These are phyloP conservation scores for Vigna nakashimae DNA, from an alignment of 306 rosid species.

Conservation along the genomic window DNA sequence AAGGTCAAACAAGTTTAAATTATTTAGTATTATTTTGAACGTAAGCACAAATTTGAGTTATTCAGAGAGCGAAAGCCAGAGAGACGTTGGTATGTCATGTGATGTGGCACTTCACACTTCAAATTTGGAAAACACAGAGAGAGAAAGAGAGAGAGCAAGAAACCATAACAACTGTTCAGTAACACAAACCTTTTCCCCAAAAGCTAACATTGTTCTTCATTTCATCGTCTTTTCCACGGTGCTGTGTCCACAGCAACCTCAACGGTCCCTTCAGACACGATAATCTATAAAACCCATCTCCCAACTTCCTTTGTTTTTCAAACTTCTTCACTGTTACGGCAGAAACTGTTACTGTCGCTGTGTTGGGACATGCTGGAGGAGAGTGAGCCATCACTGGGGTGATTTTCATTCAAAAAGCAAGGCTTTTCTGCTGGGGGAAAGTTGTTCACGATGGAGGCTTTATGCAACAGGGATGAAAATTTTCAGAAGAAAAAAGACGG, in stretches of 20 bases:
- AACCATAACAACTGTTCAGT: neutral
- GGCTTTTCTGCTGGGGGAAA: constrained; percentile 30
- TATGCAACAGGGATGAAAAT: constrained; percentile 55
- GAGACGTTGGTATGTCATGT: constrained; percentile 51
- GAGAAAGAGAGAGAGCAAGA: neutral
- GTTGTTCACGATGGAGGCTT: constrained; percentile 65
- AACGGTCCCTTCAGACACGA: constrained; percentile 43
- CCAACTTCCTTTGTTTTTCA: constrained; percentile 35
- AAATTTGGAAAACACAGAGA: constrained; percentile 11
- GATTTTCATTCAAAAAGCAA: constrained; percentile 39
- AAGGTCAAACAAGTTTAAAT: constrained; percentile 17
- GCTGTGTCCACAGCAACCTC: constrained; percentile 36
- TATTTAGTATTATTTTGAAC: constrained; percentile 40
- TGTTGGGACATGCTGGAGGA: constrained; percentile 36
- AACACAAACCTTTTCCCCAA: constrained; percentile 39
- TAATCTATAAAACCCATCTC: constrained; percentile 45
- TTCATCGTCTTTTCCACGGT: constrained; percentile 36
- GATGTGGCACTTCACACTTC: constrained; percentile 41
- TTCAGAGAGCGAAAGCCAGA: constrained; percentile 37
- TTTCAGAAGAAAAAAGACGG: constrained; percentile 55
- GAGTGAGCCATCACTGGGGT: constrained; percentile 20
- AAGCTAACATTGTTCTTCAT: constrained; percentile 27
- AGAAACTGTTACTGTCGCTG: constrained; percentile 20
- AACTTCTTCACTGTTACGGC: constrained; percentile 17
- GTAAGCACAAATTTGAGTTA: constrained; percentile 37